Evolutionary conservation across 306 rosid species (phyloP), one percentile per base, ranked within the genome.

Genomic region (Adenanthera pavonina): DNA sequence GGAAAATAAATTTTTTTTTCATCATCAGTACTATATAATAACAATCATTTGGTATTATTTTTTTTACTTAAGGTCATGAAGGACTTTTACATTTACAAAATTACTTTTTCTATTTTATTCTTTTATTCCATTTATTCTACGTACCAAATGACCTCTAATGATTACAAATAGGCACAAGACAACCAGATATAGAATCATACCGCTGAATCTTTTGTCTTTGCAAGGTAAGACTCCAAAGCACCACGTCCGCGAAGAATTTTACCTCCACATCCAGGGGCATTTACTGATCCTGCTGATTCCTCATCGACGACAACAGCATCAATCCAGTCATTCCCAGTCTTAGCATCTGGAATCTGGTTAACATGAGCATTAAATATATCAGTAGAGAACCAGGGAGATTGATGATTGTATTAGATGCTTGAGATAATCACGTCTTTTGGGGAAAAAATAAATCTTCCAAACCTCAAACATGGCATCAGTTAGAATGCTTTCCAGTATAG

Each of bases 391-490:
- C 20, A 4, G 0, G 57, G 41, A 7, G 48, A 38, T 46, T 69
- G 67, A 48, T 43, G 48, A 44, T 60, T 52, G 43, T 60, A 46
- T 72, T 44, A 43, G 68, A 74, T 16, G 52, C 76, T 19, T 73
- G 48, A 15, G 72, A 65, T 71, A 76, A 62, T 38, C 33, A 43
- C 19, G 33, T 36, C 49, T 8, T 73, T 38, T n/a, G 7, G 30
- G 33, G 6, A 3, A 30, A 60, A 25, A 60, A 54, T 17, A 73
- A 74, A 46, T 15, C 40, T 62, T 78, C 44, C 80, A 65, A 84
- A 92, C 99, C 97, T 95, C 99, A 75, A 82, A 95, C 99, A 95
- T 95, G 72, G 97, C 91, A 72, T 95, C 97, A 6, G 97, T 93
- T 80, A 95, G 90, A 83, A 89, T 89, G 85, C 71, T 89, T 88